phyloP scores from a whole-genome alignment of 116 monocot species.

The Zostera marina region DNA sequence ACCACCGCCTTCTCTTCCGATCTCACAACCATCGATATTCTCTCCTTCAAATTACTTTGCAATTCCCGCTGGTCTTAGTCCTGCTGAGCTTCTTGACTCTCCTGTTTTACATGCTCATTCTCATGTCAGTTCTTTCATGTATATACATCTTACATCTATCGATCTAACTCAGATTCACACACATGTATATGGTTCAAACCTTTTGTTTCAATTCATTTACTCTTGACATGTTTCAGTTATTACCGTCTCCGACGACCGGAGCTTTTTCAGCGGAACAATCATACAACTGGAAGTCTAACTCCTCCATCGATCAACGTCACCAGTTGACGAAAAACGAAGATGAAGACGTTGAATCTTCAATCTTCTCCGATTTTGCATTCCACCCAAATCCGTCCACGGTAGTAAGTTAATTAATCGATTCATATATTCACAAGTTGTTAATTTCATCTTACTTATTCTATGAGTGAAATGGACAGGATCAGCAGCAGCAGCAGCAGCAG shows the following conservation, averaged over 20 bases:
- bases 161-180: too few species aligned
- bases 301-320: not conserved
- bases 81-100: constrained; percentile 60
- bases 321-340: not conserved
- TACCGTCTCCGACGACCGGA: constrained; percentile 8
- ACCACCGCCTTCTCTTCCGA: not conserved
- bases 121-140: constrained; percentile 1
- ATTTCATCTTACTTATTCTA: too few species aligned
- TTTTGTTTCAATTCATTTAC: not conserved
- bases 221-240: not conserved
- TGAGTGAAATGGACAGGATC: too few species aligned
- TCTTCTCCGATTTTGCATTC: constrained; percentile 1
- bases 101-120: constrained; percentile 30
- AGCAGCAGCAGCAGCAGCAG: not conserved
- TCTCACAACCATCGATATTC: not conserved
- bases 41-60: constrained; percentile 53
- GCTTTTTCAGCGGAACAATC: not conserved
- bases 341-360: too few species aligned
- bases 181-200: too few species aligned
- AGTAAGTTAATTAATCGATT: too few species aligned
- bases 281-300: constrained; percentile 1
- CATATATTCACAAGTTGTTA: too few species aligned
- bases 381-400: not conserved
- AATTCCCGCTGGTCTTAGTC: constrained; percentile 60
- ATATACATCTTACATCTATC: too few species aligned